Evolutionary conservation across 192 early-diverging fungal species (phyloP).

Genomic region (Podila epigama): DNA sequence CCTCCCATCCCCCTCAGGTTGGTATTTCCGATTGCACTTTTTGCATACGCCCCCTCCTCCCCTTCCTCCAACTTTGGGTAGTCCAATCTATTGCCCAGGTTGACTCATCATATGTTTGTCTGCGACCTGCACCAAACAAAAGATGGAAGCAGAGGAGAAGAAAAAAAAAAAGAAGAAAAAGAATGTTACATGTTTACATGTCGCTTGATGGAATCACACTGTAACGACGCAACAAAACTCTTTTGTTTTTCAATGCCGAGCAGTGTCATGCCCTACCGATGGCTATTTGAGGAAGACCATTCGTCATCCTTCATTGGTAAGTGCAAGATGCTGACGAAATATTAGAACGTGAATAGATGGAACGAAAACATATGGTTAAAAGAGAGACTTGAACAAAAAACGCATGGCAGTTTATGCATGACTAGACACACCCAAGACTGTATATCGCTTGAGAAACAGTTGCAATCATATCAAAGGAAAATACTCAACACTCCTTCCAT

Average conservation of each 20-base stretch:
- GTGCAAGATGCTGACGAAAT: not conserved
- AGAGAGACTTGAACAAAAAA: not conserved
- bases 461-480: too few species aligned
- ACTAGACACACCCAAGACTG: too few species aligned
- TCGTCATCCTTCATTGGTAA: constrained; percentile 28
- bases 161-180: not conserved
- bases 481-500: too few species aligned
- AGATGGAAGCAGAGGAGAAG: not conserved
- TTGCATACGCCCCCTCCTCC: too few species aligned
- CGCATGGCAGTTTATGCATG: too few species aligned
- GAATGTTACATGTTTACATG: too few species aligned
- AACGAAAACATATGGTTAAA: not conserved
- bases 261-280: constrained; percentile 46
- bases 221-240: constrained; percentile 39
- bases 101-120: not conserved
- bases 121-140: not conserved
- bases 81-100: not conserved
- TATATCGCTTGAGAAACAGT: too few species aligned
- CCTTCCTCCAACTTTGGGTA: too few species aligned
- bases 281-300: constrained; percentile 36
- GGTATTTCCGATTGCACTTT: constrained; percentile 3
- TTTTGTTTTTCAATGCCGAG: constrained; percentile 36
- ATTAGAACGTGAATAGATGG: not conserved
- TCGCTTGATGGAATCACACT: constrained; percentile 11
- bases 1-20: constrained; percentile 43